These are phyloP conservation scores for Aspergillaceae sp. DNA, from an alignment of 2,329 filamentous ascomycete genomes.

Conservation along the genomic window DNA sequence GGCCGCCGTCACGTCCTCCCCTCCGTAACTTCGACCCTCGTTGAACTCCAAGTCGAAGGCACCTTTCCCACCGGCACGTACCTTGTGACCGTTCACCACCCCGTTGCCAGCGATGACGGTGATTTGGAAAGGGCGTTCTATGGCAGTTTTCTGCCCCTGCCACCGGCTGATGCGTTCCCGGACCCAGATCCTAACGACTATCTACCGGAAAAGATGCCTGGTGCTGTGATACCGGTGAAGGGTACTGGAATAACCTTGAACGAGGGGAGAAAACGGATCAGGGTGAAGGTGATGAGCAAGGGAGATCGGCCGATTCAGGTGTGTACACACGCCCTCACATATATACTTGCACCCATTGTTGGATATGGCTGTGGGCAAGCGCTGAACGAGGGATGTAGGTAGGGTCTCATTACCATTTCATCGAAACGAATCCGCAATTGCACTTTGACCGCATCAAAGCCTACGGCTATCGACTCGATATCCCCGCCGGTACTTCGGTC, in stretches of 20 bases:
- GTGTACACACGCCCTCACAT: conserved; percentile 8
- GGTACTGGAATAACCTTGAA: conserved; percentile 61
- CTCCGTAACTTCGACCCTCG: conserved; percentile 66
- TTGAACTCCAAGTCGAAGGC: conserved; percentile 85
- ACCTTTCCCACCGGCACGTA: conserved; percentile 88
- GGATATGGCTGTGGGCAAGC: no score
- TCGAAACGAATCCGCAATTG: conserved; percentile 85
- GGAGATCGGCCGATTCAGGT: conserved; percentile 88
- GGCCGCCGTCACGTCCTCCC: conserved; percentile 86
- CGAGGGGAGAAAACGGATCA: conserved; percentile 62
- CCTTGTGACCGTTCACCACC: conserved; percentile 87
- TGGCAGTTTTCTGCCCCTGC: conserved; percentile 80
- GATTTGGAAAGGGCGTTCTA: conserved; percentile 81
- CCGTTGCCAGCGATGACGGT: conserved; percentile 76
- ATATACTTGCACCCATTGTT: no score
- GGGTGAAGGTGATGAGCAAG: conserved; percentile 69
- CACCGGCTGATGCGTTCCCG: conserved; percentile 59
- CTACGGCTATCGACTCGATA: conserved; percentile 81
- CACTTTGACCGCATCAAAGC: conserved; percentile 76
- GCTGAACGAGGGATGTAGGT: conserved; percentile 37
- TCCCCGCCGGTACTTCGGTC: conserved; percentile 82
- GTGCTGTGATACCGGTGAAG: conserved; percentile 66
- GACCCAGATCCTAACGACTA: conserved; percentile 57
- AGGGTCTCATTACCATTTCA: conserved; percentile 92
- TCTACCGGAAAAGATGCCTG: conserved; percentile 60